Percentiles rank a stretch among this genome's conserved stretches.
Evolutionary conservation across 2,329 filamentous ascomycete genomes (phyloP).

Genomic region (Rhinocladiella similis): DNA sequence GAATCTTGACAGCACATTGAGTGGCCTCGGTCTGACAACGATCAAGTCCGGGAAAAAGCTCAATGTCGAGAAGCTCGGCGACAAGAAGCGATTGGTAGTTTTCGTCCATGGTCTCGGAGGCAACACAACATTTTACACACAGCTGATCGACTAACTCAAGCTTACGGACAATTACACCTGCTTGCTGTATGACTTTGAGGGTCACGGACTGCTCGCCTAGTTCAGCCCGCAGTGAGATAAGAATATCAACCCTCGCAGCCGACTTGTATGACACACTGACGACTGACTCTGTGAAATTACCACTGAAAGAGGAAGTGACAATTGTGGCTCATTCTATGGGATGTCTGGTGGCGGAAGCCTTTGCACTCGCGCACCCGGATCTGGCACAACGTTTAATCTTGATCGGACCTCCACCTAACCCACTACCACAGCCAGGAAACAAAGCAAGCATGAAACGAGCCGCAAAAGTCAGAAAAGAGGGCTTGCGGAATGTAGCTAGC

Average conservation of each 20-base stretch:
- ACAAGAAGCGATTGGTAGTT: constrained; percentile 35
- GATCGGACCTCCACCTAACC: constrained; percentile 49
- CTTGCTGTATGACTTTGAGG: constrained; percentile 56
- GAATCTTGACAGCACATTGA: constrained; percentile 37
- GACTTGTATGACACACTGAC: constrained; percentile 37
- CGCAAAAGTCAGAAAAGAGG: constrained; percentile 42
- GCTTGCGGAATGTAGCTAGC: constrained; percentile 47
- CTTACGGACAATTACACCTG: constrained; percentile 33
- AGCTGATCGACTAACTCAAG: constrained; percentile 41
- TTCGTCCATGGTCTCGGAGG: constrained; percentile 60
- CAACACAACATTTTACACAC: constrained; percentile 46
- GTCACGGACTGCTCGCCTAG: constrained; percentile 58
- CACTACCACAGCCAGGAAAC: constrained; percentile 41
- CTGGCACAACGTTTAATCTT: constrained; percentile 49
- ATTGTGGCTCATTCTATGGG: constrained; percentile 56
- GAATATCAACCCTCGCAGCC: constrained; percentile 44
- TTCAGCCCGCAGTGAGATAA: constrained; percentile 43
- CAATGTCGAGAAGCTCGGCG: constrained; percentile 38
- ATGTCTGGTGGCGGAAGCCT: constrained; percentile 48
- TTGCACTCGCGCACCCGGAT: constrained; percentile 42
- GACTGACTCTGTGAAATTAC: constrained; percentile 1
- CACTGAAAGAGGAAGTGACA: background rate
- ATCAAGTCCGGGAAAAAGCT: constrained; percentile 36
- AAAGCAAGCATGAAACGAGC: constrained; percentile 39
- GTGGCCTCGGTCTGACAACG: constrained; percentile 25